A percentile compares a stretch with the other conserved stretches of the same genome.
Evolutionary conservation across 345 rosid species (phyloP).

Genomic region (Excoecaria agallocha): DNA sequence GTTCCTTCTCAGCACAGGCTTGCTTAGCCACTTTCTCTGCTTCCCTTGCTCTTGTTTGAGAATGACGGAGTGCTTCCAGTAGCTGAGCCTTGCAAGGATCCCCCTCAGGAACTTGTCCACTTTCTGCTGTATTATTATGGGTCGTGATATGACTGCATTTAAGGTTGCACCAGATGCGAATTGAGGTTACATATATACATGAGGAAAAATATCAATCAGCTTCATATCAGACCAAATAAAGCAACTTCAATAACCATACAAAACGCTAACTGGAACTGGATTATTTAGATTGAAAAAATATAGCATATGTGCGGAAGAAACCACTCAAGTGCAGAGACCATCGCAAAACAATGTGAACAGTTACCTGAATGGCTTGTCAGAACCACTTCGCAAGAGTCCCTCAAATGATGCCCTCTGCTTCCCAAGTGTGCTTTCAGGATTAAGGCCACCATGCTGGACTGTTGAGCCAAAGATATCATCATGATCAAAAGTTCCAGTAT

Average conservation of each 20-base stretch:
- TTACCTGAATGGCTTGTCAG: constrained; percentile 46
- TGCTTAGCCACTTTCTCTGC: constrained; percentile 88
- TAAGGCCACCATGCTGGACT: constrained; percentile 22
- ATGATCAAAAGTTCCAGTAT: constrained; percentile 31
- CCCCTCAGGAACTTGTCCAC: constrained; percentile 35
- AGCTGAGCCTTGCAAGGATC: constrained; percentile 68
- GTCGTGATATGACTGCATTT: constrained; percentile 19
- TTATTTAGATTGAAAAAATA: not conserved
- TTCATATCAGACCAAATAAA: not conserved
- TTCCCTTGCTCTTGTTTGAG: constrained; percentile 97
- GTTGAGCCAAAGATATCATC: constrained; percentile 34
- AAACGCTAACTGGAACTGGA: not conserved
- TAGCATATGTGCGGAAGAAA: not conserved
- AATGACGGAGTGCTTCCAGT: constrained; percentile 80
- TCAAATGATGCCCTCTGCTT: constrained; percentile 32
- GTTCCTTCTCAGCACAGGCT: constrained; percentile 78
- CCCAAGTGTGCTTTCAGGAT: constrained; percentile 15
- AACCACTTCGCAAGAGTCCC: constrained; percentile 25
- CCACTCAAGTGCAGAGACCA: not conserved
- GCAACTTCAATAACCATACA: not conserved
- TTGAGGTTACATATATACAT: too few relatives aligned
- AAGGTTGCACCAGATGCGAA: constrained; percentile 17
- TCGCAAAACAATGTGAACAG: not conserved
- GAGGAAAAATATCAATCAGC: not conserved
- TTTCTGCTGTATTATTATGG: constrained; percentile 24